Conservation (phyloP, 352 stramenopile species). For the Peronospora belbahrii region DNA sequence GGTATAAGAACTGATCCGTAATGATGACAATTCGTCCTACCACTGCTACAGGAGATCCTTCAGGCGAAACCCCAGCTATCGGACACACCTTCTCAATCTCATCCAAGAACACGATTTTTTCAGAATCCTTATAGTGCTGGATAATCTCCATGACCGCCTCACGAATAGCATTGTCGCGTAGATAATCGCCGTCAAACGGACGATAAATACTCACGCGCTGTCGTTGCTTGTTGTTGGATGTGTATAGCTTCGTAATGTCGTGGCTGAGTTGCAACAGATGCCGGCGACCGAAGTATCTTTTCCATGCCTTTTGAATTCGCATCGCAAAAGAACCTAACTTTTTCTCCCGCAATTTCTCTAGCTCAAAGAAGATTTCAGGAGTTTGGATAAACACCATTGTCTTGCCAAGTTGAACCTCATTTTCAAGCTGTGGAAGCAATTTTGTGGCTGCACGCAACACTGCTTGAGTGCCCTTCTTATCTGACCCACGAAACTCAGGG, state of each 20-base stretch:
- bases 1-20: slow-evolving; percentile 64
- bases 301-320: slow-evolving; percentile 81
- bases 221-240: slow-evolving; percentile 68
- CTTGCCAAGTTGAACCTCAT: slow-evolving; percentile 83
- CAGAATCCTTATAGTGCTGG: slow-evolving; percentile 62
- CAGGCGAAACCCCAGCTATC: slow-evolving; percentile 13
- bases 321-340: slow-evolving; percentile 68
- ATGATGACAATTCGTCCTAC: slow-evolving; percentile 52
- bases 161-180: slow-evolving; percentile 51
- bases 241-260: slow-evolving; percentile 84
- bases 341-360: slow-evolving; percentile 83
- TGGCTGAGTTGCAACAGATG: slow-evolving; percentile 78
- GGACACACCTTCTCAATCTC: slow-evolving; percentile 53
- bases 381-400: slow-evolving; percentile 89
- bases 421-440: slow-evolving; percentile 54
- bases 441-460: slow-evolving; percentile 78
- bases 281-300: slow-evolving; percentile 66
- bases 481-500: slow-evolving; percentile 64
- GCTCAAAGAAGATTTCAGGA: slow-evolving; percentile 82
- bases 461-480: slow-evolving; percentile 79
- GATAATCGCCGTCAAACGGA: slow-evolving; percentile 80
- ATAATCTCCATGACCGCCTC: slow-evolving; percentile 65
- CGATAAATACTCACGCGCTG: slow-evolving; percentile 84
- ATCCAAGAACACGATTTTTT: slow-evolving; percentile 83
- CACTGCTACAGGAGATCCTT: slow-evolving; percentile 32